Evolutionary conservation across 257 asterid species (phyloP), one percentile per base, ranked within the genome.

Genomic region (Scutellaria galericulata): DNA sequence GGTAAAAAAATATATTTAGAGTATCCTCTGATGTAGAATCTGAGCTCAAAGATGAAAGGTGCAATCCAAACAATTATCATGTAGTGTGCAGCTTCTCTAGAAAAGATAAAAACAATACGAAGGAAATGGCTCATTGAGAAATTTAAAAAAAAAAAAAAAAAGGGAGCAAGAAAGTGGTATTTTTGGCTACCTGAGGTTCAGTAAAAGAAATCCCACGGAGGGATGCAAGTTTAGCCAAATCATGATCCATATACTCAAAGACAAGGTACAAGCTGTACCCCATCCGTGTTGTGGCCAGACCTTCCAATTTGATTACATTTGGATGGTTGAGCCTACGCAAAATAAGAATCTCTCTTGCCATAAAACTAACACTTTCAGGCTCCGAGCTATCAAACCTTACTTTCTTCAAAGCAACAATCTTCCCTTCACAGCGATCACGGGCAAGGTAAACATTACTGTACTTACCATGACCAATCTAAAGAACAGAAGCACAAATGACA

Each of bases 211-310:
- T 82, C 45, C 87, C 91, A 51, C 95, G 95, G 73, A 84, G 96
- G 75, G 95, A 90, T 15, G 97, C 87, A 57, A 93, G 93, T 62
- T 97, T 97, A 1, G 96, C 95, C 79, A 93, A 78, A 79, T 93
- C 97, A 82, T 93, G 98, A 84, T 93, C 98, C 98, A 93, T 93
- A 81, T 93, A 93, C 84, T 93, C 98, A 37, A 93, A 88, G 45
- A 93, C 96, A 62, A 93, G 96, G 81, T 93, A 93, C 68, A 93
- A 81, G 86, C 97, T 90, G 90, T 95, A 88, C 47, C 96, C 88
- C 95, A 90, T 92, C 60, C 98, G 83, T 64, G 98, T 90, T 2
- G 97, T 90, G 76, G 90, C 96, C 60, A 93, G 86, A 77, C 98
- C 98, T 85, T 93, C 97, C 84, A 93, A 78, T 75, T 93, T 93